Percentiles rank a stretch among this genome's conserved stretches.
These are phyloP conservation scores for Sordaria brevicollis DNA, from an alignment of 495 filamentous ascomycete genomes.

Conservation along the genomic window DNA sequence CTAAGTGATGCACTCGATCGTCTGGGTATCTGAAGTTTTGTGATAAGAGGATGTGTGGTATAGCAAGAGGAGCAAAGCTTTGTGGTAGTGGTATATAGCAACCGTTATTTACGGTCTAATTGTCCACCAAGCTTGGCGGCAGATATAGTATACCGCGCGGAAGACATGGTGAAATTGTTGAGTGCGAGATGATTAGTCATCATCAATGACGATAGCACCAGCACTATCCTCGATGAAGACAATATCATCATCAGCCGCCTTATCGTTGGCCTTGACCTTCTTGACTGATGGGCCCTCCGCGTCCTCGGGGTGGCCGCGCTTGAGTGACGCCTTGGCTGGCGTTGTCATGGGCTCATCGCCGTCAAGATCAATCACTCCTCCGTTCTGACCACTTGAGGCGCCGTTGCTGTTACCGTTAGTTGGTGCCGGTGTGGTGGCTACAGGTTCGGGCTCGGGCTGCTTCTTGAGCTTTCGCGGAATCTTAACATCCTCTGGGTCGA, in stretches of 20 bases:
- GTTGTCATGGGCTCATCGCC: slow-evolving; percentile 16
- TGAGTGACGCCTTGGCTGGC: slow-evolving; percentile 4
- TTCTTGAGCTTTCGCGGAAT: slow-evolving; percentile 40
- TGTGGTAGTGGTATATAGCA: background rate
- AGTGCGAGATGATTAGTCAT: slow-evolving; percentile 1
- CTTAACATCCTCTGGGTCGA: slow-evolving; percentile 15
- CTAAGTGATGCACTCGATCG: slow-evolving; percentile 20
- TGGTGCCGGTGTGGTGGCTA: background rate
- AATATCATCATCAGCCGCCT: slow-evolving; percentile 29
- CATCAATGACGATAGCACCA: slow-evolving; percentile 63
- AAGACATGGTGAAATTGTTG: background rate
- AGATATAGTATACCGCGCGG: background rate
- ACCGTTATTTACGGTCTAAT: background rate
- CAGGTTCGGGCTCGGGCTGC: slow-evolving; percentile 12
- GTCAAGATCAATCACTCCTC: background rate
- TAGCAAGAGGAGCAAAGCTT: background rate
- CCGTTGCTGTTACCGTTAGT: slow-evolving; percentile 16
- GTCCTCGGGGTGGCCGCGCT: slow-evolving; percentile 27
- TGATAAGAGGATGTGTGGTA: background rate
- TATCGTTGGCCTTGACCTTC: slow-evolving; percentile 30
- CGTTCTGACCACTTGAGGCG: slow-evolving; percentile 14
- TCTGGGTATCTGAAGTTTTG: background rate
- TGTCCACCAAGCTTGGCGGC: background rate
- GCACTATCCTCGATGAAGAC: slow-evolving; percentile 45
- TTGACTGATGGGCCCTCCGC: slow-evolving; percentile 19